Percentiles rank a stretch among this genome's conserved stretches.
These are phyloP conservation scores for Ascochyta koolunga DNA, from an alignment of 2,329 filamentous ascomycete genomes.

Conservation along the genomic window DNA sequence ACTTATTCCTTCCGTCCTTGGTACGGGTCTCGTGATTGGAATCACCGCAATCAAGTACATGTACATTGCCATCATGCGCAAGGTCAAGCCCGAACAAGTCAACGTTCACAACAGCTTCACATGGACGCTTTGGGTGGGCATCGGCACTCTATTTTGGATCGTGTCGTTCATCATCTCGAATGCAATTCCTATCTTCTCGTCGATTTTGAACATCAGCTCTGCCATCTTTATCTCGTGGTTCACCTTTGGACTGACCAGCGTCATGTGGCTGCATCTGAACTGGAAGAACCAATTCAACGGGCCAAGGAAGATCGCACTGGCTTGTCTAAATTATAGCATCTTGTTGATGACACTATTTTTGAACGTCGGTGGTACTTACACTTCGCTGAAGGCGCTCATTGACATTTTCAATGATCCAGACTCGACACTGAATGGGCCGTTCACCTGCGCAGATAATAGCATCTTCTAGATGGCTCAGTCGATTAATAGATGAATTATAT, in stretches of 20 bases:
- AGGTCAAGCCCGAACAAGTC: conserved; percentile 28
- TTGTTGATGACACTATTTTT: conserved; percentile 43
- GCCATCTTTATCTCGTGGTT: conserved; percentile 70
- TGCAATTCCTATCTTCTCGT: conserved; percentile 64
- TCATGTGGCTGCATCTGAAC: conserved; percentile 58
- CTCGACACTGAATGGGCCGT: conserved; percentile 33
- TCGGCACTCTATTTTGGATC: conserved; percentile 59
- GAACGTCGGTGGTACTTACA: conserved; percentile 35
- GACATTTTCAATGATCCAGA: conserved; percentile 37
- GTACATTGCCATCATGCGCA: conserved; percentile 66
- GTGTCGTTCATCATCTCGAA: conserved; percentile 55
- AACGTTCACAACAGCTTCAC: conserved; percentile 56
- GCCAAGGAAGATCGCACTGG: conserved; percentile 51
- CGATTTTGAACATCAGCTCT: conserved; percentile 65
- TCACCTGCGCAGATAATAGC: conserved; percentile 38
- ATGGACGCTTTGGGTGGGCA: conserved; percentile 68
- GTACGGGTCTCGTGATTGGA: conserved; percentile 73
- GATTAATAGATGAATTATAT: conserved; percentile 1
- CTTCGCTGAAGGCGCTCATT: conserved; percentile 34
- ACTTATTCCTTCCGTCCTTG: conserved; percentile 71
- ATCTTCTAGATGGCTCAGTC: conserved; percentile 27
- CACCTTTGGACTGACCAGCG: conserved; percentile 56
- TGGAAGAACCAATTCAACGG: conserved; percentile 39
- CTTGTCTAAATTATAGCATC: conserved; percentile 53
- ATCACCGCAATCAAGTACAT: conserved; percentile 71